Evolutionary conservation across 495 filamentous ascomycete species (phyloP), one percentile per base, ranked within the genome.

Genomic region (Daldinia bambusicola): DNA sequence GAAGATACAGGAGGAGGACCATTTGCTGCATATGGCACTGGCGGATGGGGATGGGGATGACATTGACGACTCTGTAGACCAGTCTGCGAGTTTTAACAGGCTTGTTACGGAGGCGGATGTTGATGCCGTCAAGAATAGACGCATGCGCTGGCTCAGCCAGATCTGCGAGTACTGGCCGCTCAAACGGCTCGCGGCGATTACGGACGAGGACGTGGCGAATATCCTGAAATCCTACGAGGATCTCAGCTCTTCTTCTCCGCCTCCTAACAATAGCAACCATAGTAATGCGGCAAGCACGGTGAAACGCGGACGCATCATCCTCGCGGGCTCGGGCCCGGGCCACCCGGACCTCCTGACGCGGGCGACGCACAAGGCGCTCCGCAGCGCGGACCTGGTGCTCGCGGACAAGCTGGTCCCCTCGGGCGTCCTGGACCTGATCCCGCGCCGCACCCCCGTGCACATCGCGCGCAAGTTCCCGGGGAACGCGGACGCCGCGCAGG

Each of bases 161-260:
- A 94, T 99, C 16, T 99, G 96, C 84, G 95, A 99, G 83, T 99
- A 99, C 80, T 99, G 96, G 96, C 94, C 95, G 1, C 83, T 99
- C 20, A 88, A 87, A 50, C 88, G 91, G 16, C 86, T 99, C 2
- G 93, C 93, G 7, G 83, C 84, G 31, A 89, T 98, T 59, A 88
- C 87, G 12, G 92, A 97, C 74, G 85, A 80, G 14, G 95, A 98
- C 74, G 90, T 97, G 5, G 86, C 92, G 6, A 75, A 80, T 18
- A 87, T 97, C 16, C 82, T 97, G 8, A 79, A 85, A 66, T 86
- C 89, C 7, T 98, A 98, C 69, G 75, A 71, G 37, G 63, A 70
- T 34, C 34, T 59, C 48, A 37, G 55, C 38, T 16, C 60, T 52
- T 18, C 66, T 12, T 68, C 69, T 10, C 26, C 62, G 22, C 16